Evolutionary conservation across 2,329 filamentous ascomycete species (phyloP).

Genomic region (Aureobasidium mangrovei): DNA sequence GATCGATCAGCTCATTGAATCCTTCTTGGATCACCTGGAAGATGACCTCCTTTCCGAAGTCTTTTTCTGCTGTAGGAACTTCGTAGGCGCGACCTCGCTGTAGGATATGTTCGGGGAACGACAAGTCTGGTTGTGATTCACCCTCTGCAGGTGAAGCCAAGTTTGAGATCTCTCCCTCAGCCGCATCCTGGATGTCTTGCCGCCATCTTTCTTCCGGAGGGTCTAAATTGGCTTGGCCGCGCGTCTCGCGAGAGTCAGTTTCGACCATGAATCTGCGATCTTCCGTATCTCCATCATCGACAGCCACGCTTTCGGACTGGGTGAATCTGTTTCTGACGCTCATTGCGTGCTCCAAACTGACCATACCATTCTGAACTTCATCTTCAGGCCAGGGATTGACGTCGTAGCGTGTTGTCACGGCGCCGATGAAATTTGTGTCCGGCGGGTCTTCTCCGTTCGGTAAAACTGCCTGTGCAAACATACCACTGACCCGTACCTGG

Average conservation of each 20-base stretch:
- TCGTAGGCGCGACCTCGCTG: conserved; percentile 72
- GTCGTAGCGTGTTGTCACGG: conserved; percentile 1
- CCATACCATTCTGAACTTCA: background rate
- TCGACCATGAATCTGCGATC: conserved; percentile 2
- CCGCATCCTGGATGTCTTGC: conserved; percentile 32
- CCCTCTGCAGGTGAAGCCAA: background rate
- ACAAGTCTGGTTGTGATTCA: conserved; percentile 24
- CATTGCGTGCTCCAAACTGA: background rate
- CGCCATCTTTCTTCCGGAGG: conserved; percentile 59
- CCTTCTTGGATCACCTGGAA: conserved; percentile 89
- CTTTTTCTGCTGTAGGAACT: conserved; percentile 69
- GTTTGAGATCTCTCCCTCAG: background rate
- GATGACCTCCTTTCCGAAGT: conserved; percentile 78
- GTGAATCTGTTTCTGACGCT: background rate
- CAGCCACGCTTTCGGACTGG: background rate
- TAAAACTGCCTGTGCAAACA: conserved; percentile 9
- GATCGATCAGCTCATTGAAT: conserved; percentile 85
- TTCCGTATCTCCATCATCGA: background rate
- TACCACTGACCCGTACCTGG: conserved; percentile 15
- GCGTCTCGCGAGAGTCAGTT: background rate
- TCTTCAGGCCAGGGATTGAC: conserved; percentile 30
- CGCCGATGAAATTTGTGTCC: background rate
- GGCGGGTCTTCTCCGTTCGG: conserved; percentile 9
- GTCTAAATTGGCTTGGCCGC: background rate
- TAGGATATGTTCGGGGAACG: conserved; percentile 61